Conservation (phyloP, 179 eudicot genomes). For the Beta macrorhiza region DNA sequence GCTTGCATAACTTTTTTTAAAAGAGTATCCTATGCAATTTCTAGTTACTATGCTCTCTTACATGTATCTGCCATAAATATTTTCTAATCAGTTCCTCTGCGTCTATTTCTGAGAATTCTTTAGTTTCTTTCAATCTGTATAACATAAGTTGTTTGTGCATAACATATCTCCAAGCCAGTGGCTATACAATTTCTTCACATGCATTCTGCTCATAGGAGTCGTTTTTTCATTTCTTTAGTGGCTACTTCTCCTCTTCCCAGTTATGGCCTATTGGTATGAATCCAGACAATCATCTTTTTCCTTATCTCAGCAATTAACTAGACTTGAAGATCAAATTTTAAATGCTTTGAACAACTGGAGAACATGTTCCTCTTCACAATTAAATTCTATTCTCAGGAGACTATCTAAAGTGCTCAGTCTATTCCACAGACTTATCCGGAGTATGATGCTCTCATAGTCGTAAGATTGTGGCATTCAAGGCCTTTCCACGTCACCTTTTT, state of each 20-base stretch:
- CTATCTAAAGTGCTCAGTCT: neutral
- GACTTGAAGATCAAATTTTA: neutral
- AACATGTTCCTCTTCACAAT: neutral
- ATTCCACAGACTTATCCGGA: neutral
- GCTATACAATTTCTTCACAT: neutral
- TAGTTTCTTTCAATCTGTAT: neutral
- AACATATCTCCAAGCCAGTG: neutral
- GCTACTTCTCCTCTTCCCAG: neutral
- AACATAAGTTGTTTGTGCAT: neutral
- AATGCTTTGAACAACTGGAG: neutral
- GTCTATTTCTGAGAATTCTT: neutral
- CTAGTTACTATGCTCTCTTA: neutral
- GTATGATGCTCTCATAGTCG: neutral
- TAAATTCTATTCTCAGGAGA: neutral
- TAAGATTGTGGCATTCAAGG: neutral
- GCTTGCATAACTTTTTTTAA: neutral
- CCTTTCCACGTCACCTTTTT: neutral
- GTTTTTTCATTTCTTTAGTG: neutral
- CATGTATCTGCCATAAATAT: neutral
- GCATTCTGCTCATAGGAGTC: neutral
- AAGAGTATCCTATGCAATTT: neutral
- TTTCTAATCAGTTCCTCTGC: neutral
- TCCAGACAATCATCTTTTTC: neutral
- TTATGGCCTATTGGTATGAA: neutral
- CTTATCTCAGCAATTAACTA: neutral